Evolutionary conservation across 2,329 filamentous ascomycete species (phyloP), one percentile per base, ranked within the genome.

Genomic region (Cladosporium sp.): DNA sequence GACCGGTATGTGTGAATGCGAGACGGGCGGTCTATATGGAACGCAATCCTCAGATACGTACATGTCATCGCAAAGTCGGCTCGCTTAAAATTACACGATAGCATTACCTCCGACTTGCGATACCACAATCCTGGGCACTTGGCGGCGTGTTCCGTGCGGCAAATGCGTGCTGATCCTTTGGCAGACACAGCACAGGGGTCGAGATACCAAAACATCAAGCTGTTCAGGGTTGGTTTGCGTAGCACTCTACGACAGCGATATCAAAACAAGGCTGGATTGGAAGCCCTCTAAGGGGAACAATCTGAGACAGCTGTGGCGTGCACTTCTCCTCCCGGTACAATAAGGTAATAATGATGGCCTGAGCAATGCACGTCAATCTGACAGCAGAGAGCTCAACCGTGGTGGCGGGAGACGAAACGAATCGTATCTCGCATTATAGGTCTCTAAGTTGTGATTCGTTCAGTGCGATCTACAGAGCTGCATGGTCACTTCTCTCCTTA

Each of bases 381-480:
- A 21, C 52, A 33, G 11, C 5, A 33, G 52, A 26, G 23, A 28
- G 10, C n/a, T 23, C 28, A 57, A 37, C 55, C 31, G 55, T 57
- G 55, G 55, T 40, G 55, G 33, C 40, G 55, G 55, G 55, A 40
- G 55, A 57, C 18, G 10, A 14, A 14, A 6, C 6, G 21, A 26
- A 37, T 37, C 55, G 31, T 10, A 21, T 57, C 29, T 40, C 37
- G 55, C 55, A 28, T 40, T 31, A n/a, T 31, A 12, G 31, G 18
- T 31, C 18, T 21, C 8, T 31, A 5, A 33, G n/a, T 46, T 55
- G 52, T 55, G 52, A 55, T 55, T 31, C 4, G 28, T 55, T 55
- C 26, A 33, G 52, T 55, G 52, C 6, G 52, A 55, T 55, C 52
- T 55, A 55, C 52, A 55, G 28, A 55, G 29, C 52, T 55, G 52